Percentiles rank a stretch among this genome's conserved stretches.
These are phyloP conservation scores for Colletotrichum melonis DNA, from an alignment of 2,329 filamentous ascomycete genomes.

Conservation along the genomic window DNA sequence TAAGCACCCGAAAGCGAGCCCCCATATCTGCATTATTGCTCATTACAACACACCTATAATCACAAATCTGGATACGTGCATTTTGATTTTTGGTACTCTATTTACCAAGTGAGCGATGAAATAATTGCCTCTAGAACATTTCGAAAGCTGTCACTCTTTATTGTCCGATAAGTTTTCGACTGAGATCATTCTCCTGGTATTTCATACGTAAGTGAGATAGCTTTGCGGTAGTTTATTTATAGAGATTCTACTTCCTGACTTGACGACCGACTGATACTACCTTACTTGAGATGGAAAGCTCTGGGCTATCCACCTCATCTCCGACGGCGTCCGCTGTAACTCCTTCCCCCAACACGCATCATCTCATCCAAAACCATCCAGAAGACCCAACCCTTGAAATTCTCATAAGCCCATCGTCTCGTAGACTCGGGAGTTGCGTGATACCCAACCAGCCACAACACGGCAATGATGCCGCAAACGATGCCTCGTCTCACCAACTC, in stretches of 20 bases:
- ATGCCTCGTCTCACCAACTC: slow-evolving; percentile 37
- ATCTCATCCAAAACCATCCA: slow-evolving; percentile 37
- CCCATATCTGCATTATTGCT: background rate
- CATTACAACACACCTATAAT: too few species aligned
- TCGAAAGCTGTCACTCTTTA: too few species aligned
- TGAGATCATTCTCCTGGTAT: too few species aligned
- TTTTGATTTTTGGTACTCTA: too few species aligned
- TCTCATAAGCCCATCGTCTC: slow-evolving; percentile 38
- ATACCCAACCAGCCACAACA: slow-evolving; percentile 37
- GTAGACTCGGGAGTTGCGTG: slow-evolving; percentile 35
- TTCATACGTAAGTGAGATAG: too few species aligned
- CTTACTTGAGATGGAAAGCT: too few species aligned
- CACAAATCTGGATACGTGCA: background rate
- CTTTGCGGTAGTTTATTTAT: fast-evolving
- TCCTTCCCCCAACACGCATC: slow-evolving; percentile 34
- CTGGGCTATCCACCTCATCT: background rate
- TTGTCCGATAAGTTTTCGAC: too few species aligned
- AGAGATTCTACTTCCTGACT: too few species aligned
- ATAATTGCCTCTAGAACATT: too few species aligned
- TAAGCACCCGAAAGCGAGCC: background rate
- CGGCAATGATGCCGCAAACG: slow-evolving; percentile 34
- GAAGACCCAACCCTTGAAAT: slow-evolving; percentile 37
- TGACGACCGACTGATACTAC: too few species aligned
- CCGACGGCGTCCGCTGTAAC: slow-evolving; percentile 6
- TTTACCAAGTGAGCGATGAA: too few species aligned